Evolutionary conservation across 2,329 filamentous ascomycete genomes (phyloP), one percentile per base, ranked within the genome.

Genomic region (Fusarium continuum): DNA sequence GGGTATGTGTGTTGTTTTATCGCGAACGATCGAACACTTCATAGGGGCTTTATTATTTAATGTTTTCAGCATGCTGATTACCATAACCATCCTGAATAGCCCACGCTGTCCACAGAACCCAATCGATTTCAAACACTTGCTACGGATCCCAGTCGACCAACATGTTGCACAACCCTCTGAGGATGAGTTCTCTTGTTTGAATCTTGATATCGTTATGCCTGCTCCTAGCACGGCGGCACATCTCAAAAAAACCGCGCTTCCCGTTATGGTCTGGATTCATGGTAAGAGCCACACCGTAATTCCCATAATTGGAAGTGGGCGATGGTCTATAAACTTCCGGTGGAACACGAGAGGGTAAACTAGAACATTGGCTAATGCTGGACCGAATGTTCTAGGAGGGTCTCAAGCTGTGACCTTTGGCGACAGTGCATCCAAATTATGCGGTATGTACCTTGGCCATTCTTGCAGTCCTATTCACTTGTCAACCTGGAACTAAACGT

Each of bases 181-280:
- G 54, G 76, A 80, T 45, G 80, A 82, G 58, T 77, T 81, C 6
- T 67, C 70, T 17, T 82, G 79, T 40, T 60, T 79, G 36, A 82
- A 80, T 46, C 28, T 82, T 3, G 78, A 81, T 19, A 72, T 82
- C 1, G 4, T 75, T 68, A 5, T 60, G 68, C 16, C 78, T 72
- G 19, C 23, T 6, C 6, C 25, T 4, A 16, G 11, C 0, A 59
- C 62, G 2, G 10, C 34, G 4, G 8, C 40, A 0, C 25, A 8
- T 0, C 23, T 41, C 5, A 39, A 22, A 0, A 50, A 56, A 3
- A n/a, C n/a, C n/a, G n/a, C n/a, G n/a, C 46, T 80, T 1, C 80
- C 79, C 1, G 78, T 82, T 10, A 41, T 81, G 8, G 55, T 81
- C 10, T 82, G 79, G 78, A 78, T 82, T 14, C 77, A 82, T 55